These are phyloP conservation scores for Eucalyptus caleyi DNA, from an alignment of 345 rosid genomes.

Conservation along the genomic window DNA sequence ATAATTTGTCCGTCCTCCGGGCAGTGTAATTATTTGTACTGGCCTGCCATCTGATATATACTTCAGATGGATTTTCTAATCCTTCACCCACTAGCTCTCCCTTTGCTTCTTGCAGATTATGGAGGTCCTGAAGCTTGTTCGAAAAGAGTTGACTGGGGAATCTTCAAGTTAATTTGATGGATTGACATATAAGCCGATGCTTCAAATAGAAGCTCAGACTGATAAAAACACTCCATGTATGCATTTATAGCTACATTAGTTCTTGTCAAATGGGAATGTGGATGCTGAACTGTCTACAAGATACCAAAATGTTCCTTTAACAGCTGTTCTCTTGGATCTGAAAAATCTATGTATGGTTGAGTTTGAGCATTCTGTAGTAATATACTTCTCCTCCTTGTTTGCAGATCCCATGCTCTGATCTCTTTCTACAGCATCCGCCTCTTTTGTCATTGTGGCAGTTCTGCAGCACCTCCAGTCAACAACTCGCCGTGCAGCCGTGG, in stretches of 20 bases:
- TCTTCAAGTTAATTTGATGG: conserved; percentile 10
- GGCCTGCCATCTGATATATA: not conserved
- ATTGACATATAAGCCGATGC: not conserved
- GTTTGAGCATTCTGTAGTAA: not conserved
- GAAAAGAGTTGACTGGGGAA: conserved; percentile 68
- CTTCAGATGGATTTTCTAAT: not conserved
- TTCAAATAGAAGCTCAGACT: not conserved
- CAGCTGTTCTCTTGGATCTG: not conserved
- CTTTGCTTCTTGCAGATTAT: conserved; percentile 37
- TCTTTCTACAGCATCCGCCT: not conserved
- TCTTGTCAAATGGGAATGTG: not conserved
- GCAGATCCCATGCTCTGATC: not conserved
- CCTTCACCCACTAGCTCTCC: not conserved
- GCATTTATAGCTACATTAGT: not conserved
- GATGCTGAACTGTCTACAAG: not conserved
- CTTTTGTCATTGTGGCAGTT: not conserved
- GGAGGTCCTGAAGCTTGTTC: conserved; percentile 72
- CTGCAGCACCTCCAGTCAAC: not conserved
- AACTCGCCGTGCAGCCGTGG: accelerated
- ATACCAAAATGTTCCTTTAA: not conserved
- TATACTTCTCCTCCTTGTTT: not conserved
- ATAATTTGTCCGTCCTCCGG: not conserved
- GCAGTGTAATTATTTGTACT: not conserved
- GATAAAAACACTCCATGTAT: not conserved
- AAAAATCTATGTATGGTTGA: not conserved